Conservation (phyloP, 345 rosid genomes). For the Hypericum perforatum region DNA sequence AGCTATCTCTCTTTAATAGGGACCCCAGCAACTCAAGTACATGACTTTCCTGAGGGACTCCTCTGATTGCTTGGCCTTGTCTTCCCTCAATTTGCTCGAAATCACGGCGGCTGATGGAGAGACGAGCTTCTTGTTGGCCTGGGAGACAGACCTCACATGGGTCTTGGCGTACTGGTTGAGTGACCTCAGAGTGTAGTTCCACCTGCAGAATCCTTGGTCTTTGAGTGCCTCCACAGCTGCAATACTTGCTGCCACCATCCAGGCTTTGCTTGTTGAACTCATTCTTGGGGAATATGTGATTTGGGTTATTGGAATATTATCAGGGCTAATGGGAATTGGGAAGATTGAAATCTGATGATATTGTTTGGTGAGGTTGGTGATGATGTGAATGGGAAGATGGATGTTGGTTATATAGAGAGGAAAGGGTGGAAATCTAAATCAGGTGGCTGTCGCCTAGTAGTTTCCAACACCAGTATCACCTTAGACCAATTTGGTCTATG, state of each 20-base stretch:
- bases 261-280: constrained; percentile 35
- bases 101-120: constrained; percentile 24
- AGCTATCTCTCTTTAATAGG: neutral
- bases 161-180: constrained; percentile 35
- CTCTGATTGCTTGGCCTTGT: constrained; percentile 13
- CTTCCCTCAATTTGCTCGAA: constrained; percentile 3
- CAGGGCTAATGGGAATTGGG: too few relatives aligned
- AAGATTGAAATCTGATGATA: too few relatives aligned
- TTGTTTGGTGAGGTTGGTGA: too few relatives aligned
- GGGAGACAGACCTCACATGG: constrained; percentile 29
- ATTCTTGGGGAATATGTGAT: neutral
- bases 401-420: too few relatives aligned
- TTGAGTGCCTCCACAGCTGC: constrained; percentile 58
- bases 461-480: too few relatives aligned
- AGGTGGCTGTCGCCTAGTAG: too few relatives aligned
- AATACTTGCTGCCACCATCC: constrained; percentile 36
- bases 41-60: constrained; percentile 2
- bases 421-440: too few relatives aligned
- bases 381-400: too few relatives aligned
- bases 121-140: constrained; percentile 29
- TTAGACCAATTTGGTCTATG: too few relatives aligned
- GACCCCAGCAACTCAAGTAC: constrained; percentile 6
- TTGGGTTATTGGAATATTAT: too few relatives aligned
- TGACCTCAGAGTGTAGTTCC: constrained; percentile 37
- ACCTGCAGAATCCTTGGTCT: constrained; percentile 51